Conservation (phyloP, 306 rosid genomes). For the Trifolium repens region DNA sequence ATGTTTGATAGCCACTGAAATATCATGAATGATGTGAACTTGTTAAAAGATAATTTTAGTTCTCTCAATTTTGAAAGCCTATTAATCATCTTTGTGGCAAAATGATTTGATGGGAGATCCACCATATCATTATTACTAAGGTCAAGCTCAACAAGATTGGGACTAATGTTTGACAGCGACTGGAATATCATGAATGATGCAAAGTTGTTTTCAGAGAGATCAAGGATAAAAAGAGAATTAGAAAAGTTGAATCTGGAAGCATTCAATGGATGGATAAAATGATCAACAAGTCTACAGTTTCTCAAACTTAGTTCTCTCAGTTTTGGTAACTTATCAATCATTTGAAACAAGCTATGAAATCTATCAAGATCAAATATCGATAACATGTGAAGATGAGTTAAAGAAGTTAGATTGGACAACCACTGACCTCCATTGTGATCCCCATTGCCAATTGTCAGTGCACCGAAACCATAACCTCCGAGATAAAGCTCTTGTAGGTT, state of each 20-base stretch:
- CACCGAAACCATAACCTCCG: background rate
- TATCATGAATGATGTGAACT: background rate
- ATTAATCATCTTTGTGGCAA: too few species aligned
- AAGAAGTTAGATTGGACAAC: background rate
- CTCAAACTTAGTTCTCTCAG: background rate
- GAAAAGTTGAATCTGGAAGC: background rate
- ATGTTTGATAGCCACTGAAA: background rate
- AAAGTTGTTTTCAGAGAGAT: background rate
- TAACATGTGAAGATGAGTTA: background rate
- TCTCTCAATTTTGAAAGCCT: too few species aligned
- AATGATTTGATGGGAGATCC: too few species aligned
- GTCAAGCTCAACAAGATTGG: background rate
- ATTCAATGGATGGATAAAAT: background rate
- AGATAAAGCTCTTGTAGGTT: constrained; percentile 35
- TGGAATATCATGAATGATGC: background rate
- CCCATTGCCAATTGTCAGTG: background rate
- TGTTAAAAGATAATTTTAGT: background rate
- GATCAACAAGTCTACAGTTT: background rate
- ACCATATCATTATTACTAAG: too few species aligned
- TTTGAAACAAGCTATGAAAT: too few species aligned
- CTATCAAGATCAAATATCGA: too few species aligned
- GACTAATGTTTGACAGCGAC: background rate
- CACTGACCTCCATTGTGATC: background rate
- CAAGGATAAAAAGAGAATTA: background rate
- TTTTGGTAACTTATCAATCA: background rate